These are phyloP conservation scores for Cucurbita pepo DNA, from an alignment of 306 rosid species.

Conservation along the genomic window DNA sequence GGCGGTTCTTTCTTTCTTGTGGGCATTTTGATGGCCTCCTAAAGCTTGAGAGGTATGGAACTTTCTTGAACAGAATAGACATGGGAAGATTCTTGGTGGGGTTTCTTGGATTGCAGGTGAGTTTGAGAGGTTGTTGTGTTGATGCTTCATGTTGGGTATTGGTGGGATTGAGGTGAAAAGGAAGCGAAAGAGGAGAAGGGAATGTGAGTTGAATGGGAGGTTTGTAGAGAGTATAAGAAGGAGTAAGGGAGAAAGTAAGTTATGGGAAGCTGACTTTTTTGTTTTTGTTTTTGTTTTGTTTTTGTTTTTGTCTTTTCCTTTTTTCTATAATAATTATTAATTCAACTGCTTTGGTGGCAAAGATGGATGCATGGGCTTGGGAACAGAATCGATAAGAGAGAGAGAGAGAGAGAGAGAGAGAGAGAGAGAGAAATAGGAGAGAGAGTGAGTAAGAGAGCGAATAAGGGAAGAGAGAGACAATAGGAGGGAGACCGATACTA, in stretches of 20 bases:
- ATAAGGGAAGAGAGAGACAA: no score
- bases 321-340: slow-evolving; percentile 16
- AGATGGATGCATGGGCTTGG: slow-evolving; percentile 59
- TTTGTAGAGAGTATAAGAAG: background rate
- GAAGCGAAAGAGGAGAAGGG: no score
- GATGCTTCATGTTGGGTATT: slow-evolving; percentile 29
- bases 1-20: slow-evolving; percentile 70
- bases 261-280: slow-evolving; percentile 1
- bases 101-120: slow-evolving; percentile 17
- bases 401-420: no score
- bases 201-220: background rate
- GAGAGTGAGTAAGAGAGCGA: no score
- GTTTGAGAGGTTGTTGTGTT: slow-evolving; percentile 11
- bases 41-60: slow-evolving; percentile 73
- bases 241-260: no score
- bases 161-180: no score
- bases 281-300: no score
- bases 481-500: no score
- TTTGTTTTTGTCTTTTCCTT: background rate
- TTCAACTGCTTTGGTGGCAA: slow-evolving; percentile 17
- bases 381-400: slow-evolving; percentile 35
- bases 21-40: slow-evolving; percentile 92
- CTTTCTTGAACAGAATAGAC: slow-evolving; percentile 62
- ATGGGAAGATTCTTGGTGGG: slow-evolving; percentile 46
- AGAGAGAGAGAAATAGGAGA: no score